phyloP scores from a whole-genome alignment of 2,329 filamentous ascomycete genomes.

The Microcyclospora pomicola region DNA sequence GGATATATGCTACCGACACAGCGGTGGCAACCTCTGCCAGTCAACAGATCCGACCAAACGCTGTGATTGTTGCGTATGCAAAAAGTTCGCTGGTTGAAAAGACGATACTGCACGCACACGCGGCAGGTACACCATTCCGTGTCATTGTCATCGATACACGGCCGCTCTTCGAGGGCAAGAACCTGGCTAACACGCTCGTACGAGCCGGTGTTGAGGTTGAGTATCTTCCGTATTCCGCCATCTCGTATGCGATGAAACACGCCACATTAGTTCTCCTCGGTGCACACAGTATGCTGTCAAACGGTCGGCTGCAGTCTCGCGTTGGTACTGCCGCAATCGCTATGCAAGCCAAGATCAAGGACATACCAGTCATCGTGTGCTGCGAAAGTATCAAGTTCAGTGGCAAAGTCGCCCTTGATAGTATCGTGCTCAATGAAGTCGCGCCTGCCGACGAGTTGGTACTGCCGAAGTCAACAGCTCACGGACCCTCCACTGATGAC shows the following conservation, averaged over 20 bases:
- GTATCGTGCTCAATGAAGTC: constrained; percentile 88
- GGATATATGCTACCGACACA: constrained; percentile 73
- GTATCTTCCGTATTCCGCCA: constrained; percentile 68
- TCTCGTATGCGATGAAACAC: constrained; percentile 58
- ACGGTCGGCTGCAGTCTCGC: constrained; percentile 77
- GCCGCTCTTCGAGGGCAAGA: constrained; percentile 55
- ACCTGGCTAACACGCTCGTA: constrained; percentile 57
- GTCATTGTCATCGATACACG: constrained; percentile 74
- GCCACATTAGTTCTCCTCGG: constrained; percentile 68
- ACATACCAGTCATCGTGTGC: constrained; percentile 72
- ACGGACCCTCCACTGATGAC: not conserved
- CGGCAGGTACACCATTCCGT: constrained; percentile 58
- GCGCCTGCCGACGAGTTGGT: constrained; percentile 57
- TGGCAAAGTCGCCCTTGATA: constrained; percentile 76
- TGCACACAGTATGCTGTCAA: constrained; percentile 89
- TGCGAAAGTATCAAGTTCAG: constrained; percentile 96
- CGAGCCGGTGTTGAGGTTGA: constrained; percentile 59
- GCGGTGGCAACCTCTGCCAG: constrained; percentile 69
- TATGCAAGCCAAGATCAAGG: constrained; percentile 61
- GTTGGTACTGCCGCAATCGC: constrained; percentile 79
- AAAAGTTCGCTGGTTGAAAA: constrained; percentile 77
- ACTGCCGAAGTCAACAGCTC: constrained; percentile 6
- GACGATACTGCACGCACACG: constrained; percentile 59
- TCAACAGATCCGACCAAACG: constrained; percentile 61
- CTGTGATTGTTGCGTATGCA: constrained; percentile 76